These are phyloP conservation scores for Phylloporus sp. DNA, from an alignment of 768 basidiomycete species.

Conservation along the genomic window DNA sequence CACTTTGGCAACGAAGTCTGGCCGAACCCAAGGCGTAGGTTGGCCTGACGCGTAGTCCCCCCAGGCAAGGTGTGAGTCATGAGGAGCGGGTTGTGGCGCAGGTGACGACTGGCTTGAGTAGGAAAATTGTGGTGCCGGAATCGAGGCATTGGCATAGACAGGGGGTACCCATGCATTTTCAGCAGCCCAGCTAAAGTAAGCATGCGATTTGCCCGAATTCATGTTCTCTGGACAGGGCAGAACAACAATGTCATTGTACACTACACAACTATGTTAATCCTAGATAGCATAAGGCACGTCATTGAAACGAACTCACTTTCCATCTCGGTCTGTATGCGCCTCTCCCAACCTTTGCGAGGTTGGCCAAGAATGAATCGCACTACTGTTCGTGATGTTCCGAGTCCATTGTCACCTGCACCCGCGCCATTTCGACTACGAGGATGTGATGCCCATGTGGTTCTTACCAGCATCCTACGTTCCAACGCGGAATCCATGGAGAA, in stretches of 20 bases:
- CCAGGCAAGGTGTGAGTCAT: conserved; percentile 65
- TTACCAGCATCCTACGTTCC: conserved; percentile 82
- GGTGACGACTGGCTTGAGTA: conserved; percentile 58
- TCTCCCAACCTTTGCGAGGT: conserved; percentile 75
- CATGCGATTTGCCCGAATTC: conserved; percentile 91
- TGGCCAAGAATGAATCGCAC: conserved; percentile 89
- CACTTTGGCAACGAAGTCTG: conserved; percentile 90
- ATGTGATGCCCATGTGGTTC: conserved; percentile 88
- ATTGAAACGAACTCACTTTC: conserved; percentile 58
- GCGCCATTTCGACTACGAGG: conserved; percentile 73
- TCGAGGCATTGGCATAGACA: conserved; percentile 49
- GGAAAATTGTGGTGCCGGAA: conserved; percentile 48
- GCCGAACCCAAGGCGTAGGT: conserved; percentile 69
- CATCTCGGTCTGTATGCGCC: conserved; percentile 81
- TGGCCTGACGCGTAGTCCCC: conserved; percentile 41
- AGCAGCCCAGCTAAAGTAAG: conserved; percentile 91
- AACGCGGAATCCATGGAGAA: conserved; percentile 84
- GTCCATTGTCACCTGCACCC: conserved; percentile 59
- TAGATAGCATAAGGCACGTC: not conserved
- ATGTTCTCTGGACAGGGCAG: conserved; percentile 89
- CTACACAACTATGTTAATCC: conserved; percentile 35
- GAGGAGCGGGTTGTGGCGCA: conserved; percentile 62
- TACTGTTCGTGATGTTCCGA: conserved; percentile 77
- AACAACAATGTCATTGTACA: conserved; percentile 82
- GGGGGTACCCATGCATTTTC: conserved; percentile 89